phyloP scores from a whole-genome alignment of 805 yeast species.

The Lipomyces orientalis region DNA sequence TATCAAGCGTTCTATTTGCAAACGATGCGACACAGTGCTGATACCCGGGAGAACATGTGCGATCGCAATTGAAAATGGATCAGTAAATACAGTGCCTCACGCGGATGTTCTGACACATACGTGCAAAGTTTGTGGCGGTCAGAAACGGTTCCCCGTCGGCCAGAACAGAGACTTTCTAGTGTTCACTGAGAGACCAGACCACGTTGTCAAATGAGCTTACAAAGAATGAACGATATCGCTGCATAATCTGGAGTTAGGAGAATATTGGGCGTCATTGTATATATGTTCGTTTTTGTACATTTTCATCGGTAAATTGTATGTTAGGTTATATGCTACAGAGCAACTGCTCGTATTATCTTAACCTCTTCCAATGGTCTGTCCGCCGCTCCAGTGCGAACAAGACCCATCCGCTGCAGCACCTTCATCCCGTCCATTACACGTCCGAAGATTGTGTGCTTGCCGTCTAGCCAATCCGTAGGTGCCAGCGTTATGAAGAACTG shows the following conservation, averaged over 20 bases:
- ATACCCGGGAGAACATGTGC: conserved; percentile 55
- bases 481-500: conserved; percentile 86
- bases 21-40: conserved; percentile 59
- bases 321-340: conserved; percentile 5
- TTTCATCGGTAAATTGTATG: not conserved
- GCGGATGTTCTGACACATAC: conserved; percentile 51
- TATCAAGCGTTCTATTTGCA: conserved; percentile 69
- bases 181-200: conserved; percentile 25
- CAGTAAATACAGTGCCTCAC: conserved; percentile 46
- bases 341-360: conserved; percentile 45
- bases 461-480: conserved; percentile 74
- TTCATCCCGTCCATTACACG: conserved; percentile 51
- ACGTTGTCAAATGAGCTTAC: conserved; percentile 3
- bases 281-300: conserved; percentile 3
- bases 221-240: not conserved
- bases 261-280: not conserved
- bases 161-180: conserved; percentile 18
- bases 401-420: conserved; percentile 64
- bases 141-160: conserved; percentile 37
- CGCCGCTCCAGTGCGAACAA: conserved; percentile 52
- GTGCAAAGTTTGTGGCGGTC: conserved; percentile 32
- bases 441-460: conserved; percentile 82
- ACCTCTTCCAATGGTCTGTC: conserved; percentile 56
- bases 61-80: conserved; percentile 50
- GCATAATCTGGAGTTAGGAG: not conserved